Conservation (phyloP, 345 rosid genomes). For the Excoecaria cochinchinensis region DNA sequence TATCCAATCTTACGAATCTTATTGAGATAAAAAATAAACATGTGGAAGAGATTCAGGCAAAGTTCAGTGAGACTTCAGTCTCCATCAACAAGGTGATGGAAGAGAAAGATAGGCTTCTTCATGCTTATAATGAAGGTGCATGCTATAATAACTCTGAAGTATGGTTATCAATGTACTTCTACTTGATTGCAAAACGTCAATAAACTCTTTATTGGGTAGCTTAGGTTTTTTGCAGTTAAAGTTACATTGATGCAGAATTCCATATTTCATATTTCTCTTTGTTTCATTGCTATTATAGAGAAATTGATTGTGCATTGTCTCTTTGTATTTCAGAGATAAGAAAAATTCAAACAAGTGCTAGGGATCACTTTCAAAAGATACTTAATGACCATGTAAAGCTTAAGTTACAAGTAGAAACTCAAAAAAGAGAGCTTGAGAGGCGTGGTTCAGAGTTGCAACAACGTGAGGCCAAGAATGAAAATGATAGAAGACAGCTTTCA, state of each 20-base stretch:
- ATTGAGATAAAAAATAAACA: conserved; percentile 54
- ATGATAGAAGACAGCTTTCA: conserved; percentile 54
- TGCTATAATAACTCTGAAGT: background rate
- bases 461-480: conserved; percentile 89
- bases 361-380: conserved; percentile 76
- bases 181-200: conserved; percentile 6
- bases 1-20: conserved; percentile 49
- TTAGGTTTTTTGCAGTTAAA: background rate
- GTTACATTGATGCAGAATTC: background rate
- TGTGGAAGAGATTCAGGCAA: conserved; percentile 56
- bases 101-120: conserved; percentile 81
- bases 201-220: background rate
- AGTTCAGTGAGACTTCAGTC: conserved; percentile 52
- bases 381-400: conserved; percentile 82
- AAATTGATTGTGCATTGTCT: background rate
- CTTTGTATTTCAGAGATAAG: conserved; percentile 58
- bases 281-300: background rate
- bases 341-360: conserved; percentile 68
- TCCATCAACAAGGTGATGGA: conserved; percentile 47
- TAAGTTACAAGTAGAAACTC: conserved; percentile 72
- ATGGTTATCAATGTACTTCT: background rate
- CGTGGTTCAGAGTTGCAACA: conserved; percentile 63
- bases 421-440: conserved; percentile 65
- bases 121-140: conserved; percentile 73
- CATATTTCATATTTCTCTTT: background rate